A percentile compares a stretch with the other conserved stretches of the same genome.
Evolutionary conservation across 208 protist genomes (phyloP).

Genomic region (Crithidia thermophila): DNA sequence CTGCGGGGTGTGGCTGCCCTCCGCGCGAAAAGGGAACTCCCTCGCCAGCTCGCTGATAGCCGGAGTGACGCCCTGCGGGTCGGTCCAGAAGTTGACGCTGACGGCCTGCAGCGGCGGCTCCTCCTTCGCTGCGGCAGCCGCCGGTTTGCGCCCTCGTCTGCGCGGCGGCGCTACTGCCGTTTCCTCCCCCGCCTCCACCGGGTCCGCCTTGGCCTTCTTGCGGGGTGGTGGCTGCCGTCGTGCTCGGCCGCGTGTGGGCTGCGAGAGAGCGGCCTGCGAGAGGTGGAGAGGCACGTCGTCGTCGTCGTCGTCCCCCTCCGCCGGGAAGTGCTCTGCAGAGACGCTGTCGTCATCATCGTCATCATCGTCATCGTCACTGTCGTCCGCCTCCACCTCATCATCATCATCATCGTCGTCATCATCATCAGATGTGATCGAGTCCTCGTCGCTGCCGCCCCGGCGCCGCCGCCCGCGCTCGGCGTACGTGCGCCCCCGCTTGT

Average conservation of each 20-base stretch:
- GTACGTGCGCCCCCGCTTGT: not conserved
- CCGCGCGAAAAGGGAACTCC: slow-evolving; percentile 49
- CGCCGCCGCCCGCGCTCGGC: not conserved
- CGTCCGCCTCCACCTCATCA: no score
- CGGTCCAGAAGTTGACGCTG: slow-evolving; percentile 78
- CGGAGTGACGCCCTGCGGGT: slow-evolving; percentile 36
- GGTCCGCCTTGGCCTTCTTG: slow-evolving; percentile 14
- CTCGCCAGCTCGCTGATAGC: slow-evolving; percentile 36
- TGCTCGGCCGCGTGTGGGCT: not conserved
- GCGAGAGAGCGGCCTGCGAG: not conserved
- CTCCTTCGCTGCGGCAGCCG: not conserved
- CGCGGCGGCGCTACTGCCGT: not conserved
- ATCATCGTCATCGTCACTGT: slow-evolving; percentile 12
- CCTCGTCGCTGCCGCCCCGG: slow-evolving; percentile 10
- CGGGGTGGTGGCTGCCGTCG: not conserved
- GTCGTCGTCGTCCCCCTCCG: slow-evolving; percentile 18
- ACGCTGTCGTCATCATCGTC: not conserved
- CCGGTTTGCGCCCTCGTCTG: not conserved
- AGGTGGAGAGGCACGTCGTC: no score
- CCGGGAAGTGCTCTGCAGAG: not conserved
- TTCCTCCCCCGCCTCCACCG: not conserved
- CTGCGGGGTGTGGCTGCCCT: slow-evolving; percentile 36
- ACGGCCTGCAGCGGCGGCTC: slow-evolving; percentile 40
- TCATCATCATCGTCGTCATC: slow-evolving; percentile 17
- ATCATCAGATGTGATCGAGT: not conserved